Percentiles rank a stretch among this genome's conserved stretches.
These are phyloP conservation scores for Leccinum truebloodii DNA, from an alignment of 768 basidiomycete genomes.

Conservation along the genomic window DNA sequence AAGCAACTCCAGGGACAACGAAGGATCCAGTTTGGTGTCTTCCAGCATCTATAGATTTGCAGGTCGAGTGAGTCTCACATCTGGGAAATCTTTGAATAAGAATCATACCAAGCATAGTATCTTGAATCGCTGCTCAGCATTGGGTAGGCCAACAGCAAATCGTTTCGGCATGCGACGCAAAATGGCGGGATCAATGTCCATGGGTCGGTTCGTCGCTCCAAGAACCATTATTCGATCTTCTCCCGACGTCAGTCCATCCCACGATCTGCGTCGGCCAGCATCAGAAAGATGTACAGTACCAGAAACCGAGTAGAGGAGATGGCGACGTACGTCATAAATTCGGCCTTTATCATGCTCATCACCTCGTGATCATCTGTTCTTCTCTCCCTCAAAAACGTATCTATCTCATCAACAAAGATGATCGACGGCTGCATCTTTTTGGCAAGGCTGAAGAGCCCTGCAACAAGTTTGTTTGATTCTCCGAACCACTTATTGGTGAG, in stretches of 20 bases:
- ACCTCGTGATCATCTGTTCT: slow-evolving; percentile 92
- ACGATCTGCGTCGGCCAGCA: slow-evolving; percentile 53
- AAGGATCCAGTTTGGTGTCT: slow-evolving; percentile 64
- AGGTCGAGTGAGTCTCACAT: not conserved
- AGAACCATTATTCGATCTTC: slow-evolving; percentile 85
- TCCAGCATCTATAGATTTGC: slow-evolving; percentile 70
- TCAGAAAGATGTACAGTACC: not conserved
- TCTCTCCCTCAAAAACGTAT: slow-evolving; percentile 89
- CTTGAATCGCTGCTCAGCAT: slow-evolving; percentile 73
- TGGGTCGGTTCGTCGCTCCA: slow-evolving; percentile 94
- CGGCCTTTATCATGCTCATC: slow-evolving; percentile 98
- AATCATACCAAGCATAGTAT: slow-evolving; percentile 74
- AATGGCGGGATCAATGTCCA: slow-evolving; percentile 87
- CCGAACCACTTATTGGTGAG: slow-evolving; percentile 86
- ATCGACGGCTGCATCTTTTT: slow-evolving; percentile 92
- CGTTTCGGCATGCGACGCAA: slow-evolving; percentile 98
- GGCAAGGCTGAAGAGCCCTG: slow-evolving; percentile 91
- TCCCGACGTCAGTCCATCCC: slow-evolving; percentile 90
- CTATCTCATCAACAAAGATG: slow-evolving; percentile 99
- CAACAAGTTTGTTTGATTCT: slow-evolving; percentile 93
- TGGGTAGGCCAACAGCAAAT: slow-evolving; percentile 83
- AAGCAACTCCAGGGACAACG: slow-evolving; percentile 61
- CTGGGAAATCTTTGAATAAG: not conserved
- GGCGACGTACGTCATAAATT: slow-evolving; percentile 80
- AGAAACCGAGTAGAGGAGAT: slow-evolving; percentile 6